Base-by-base conservation (phyloP, 805 yeast species). In the Saccharomycopsis oosterbeekiorum region DNA sequence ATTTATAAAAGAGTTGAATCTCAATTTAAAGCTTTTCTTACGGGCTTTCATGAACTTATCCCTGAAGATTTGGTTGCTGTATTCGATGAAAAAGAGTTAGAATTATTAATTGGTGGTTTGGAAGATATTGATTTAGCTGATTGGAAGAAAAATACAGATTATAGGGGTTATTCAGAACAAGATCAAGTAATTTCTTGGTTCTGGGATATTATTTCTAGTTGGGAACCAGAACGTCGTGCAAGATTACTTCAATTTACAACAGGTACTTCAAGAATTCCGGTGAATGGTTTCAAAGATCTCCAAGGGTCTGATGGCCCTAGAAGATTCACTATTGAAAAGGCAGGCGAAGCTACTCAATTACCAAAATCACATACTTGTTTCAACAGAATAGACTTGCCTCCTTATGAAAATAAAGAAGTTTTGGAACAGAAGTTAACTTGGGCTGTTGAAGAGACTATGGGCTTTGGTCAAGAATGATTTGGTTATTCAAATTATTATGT, bases 281-380 rank as follows among this genome's bases (percentile, higher is more conserved):
- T 94, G 66, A 94, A 93, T 74, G 99, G 99, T 50, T 94, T 94
- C 81, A 94, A 94, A 74, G 99, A 94, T 75, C 80, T 94, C 69
- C 99, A 94, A 76, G 99, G 99, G 67, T 88, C 96, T 26, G 99
- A 94, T 76, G 99, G 99, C 62, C 99, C 99, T 59, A 88, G 99
- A 81, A 84, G 98, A 72, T 94, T 94, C 75, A 94, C 99, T 6
- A 93, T 94, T 73, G 99, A 94, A 74, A 92, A 92, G 74, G 98
- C 98, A 10, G 99, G 99, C 62, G 98, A 93, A 73, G 70, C 87
- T 40, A 86, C 84, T 70, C 97, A 92, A 76, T 70, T 94, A 69
- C 99, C 99, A 55, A 94, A 94, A 75, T 89, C 97, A 10, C 99
- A 94, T 73, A 94, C 99, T 1, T 93, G 99, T 81, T 94, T 94